These are phyloP conservation scores for Metarhizium guizhouense DNA, from an alignment of 2,329 filamentous ascomycete genomes.

Conservation along the genomic window DNA sequence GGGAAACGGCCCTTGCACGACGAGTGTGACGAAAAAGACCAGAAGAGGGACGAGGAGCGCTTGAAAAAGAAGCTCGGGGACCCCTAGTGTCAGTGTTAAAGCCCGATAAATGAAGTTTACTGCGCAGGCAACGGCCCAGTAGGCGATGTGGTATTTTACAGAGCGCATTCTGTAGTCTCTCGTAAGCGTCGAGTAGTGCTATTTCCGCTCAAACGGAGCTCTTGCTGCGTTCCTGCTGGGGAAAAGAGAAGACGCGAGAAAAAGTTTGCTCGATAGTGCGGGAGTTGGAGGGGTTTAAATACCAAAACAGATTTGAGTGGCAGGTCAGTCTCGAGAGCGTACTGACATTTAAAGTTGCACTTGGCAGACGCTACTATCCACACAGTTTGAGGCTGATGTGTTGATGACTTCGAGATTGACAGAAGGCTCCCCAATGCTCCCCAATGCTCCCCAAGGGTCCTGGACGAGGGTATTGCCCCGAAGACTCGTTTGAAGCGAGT, in stretches of 20 bases:
- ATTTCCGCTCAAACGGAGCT: background rate
- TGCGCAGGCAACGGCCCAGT: background rate
- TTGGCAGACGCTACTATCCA: no score
- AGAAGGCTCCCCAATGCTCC: background rate
- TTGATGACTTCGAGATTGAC: no score
- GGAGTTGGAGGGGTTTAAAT: no score
- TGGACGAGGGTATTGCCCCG: background rate
- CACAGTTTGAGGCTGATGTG: no score
- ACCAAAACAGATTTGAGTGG: no score
- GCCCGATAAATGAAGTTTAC: background rate
- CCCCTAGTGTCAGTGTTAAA: background rate
- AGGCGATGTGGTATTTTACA: background rate
- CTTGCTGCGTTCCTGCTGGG: no score
- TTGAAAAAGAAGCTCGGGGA: background rate
- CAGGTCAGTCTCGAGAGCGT: no score
- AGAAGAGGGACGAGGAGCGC: background rate
- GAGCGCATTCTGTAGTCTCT: background rate
- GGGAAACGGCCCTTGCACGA: background rate
- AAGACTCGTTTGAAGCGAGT: background rate
- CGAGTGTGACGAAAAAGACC: background rate
- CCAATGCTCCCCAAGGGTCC: no score
- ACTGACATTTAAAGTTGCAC: no score
- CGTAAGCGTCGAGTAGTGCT: background rate
- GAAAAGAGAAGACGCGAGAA: no score
- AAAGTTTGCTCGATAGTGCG: no score